Evolutionary conservation across 352 stramenopile species (phyloP).

Genomic region (Phytophthora macrochlamydospora): DNA sequence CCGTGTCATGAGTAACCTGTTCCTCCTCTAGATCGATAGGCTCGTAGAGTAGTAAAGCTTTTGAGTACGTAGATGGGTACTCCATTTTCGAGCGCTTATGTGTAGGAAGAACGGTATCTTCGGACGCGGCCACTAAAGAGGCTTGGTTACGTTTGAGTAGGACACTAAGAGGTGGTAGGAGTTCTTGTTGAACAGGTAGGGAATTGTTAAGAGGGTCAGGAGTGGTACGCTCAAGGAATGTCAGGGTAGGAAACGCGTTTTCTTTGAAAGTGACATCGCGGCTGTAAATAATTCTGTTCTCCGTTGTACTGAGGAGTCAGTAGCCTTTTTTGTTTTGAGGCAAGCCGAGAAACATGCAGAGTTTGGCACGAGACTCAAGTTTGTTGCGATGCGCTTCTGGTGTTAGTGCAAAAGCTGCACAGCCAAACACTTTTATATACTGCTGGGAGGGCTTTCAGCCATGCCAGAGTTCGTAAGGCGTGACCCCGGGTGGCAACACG

Average conservation of each 20-base stretch:
- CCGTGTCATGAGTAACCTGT: not conserved
- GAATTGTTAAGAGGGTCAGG: not conserved
- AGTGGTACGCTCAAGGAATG: not conserved
- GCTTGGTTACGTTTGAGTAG: no score
- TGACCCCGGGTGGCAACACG: not conserved
- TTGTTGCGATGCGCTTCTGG: not conserved
- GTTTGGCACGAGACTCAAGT: not conserved
- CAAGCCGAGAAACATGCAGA: not conserved
- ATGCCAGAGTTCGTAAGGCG: not conserved
- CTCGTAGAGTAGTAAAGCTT: not conserved
- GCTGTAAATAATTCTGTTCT: not conserved
- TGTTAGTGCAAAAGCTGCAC: not conserved
- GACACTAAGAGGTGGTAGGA: no score
- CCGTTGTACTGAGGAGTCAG: not conserved
- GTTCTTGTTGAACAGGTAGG: not conserved
- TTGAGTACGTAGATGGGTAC: not conserved
- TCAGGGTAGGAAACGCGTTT: not conserved
- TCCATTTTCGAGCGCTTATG: no score
- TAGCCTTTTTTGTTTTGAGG: not conserved
- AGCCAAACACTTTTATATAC: not conserved
- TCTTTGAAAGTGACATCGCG: not conserved
- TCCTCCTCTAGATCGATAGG: not conserved
- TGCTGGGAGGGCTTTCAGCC: not conserved
- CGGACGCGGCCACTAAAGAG: no score
- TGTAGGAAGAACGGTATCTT: no score